A percentile compares a stretch with the other conserved stretches of the same genome.
Conservation (phyloP, 1,284 basidiomycete genomes). For the Athelia psychrophila region DNA sequence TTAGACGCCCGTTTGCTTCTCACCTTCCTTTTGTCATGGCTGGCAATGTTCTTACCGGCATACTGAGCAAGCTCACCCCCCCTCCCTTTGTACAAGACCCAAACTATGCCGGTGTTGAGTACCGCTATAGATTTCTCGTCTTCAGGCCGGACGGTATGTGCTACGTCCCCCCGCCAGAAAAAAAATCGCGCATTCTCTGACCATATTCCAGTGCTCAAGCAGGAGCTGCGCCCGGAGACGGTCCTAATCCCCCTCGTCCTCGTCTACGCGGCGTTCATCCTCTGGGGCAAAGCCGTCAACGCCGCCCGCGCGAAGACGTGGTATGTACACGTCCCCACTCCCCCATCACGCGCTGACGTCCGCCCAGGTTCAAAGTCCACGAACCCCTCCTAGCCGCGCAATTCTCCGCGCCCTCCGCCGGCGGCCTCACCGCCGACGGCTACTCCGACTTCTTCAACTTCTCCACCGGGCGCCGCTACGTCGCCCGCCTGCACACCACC, state of each 20-base stretch:
- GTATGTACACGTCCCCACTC: constrained; percentile 27
- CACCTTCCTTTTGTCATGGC: constrained; percentile 4
- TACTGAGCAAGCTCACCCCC: constrained; percentile 29
- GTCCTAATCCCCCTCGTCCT: constrained; percentile 49
- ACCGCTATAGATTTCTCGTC: constrained; percentile 69
- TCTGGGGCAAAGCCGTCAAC: constrained; percentile 56
- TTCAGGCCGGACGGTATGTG: constrained; percentile 77
- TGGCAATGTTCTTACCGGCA: constrained; percentile 7
- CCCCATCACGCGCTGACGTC: constrained; percentile 4
- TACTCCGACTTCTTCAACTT: constrained; percentile 79
- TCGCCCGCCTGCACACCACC: constrained; percentile 76
- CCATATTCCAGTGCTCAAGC: constrained; percentile 52
- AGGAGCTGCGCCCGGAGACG: constrained; percentile 40
- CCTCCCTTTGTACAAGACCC: constrained; percentile 35
- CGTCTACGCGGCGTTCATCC: constrained; percentile 50
- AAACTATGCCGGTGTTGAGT: constrained; percentile 64
- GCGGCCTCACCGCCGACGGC: constrained; percentile 63
- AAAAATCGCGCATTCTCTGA: constrained; percentile 8
- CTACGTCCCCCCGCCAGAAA: constrained; percentile 3
- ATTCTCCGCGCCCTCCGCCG: constrained; percentile 61
- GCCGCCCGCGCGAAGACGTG: constrained; percentile 53
- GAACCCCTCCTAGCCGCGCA: constrained; percentile 55
- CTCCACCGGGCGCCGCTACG: constrained; percentile 79
- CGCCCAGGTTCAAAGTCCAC: constrained; percentile 55
- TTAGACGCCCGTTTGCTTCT: background rate